A percentile compares a stretch with the other conserved stretches of the same genome.
Conservation (phyloP, 1,139 yeast genomes). For the Scheffersomyces cryptocercus region DNA sequence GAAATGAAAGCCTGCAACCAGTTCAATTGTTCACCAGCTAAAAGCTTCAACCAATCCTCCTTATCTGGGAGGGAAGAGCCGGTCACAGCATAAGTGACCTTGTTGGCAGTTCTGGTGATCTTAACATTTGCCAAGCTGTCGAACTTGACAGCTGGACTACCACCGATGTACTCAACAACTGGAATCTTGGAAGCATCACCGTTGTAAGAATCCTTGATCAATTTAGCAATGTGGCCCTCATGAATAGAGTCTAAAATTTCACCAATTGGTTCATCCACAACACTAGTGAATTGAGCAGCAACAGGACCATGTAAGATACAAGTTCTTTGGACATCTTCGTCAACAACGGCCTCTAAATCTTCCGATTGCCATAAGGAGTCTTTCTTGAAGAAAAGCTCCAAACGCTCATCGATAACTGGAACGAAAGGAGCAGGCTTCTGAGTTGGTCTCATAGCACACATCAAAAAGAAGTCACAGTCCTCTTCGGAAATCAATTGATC, state of each 20-base stretch:
- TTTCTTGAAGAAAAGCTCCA: conserved; percentile 95
- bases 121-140: conserved; percentile 19
- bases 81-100: conserved; percentile 43
- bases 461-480: conserved; percentile 91
- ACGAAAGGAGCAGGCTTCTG: conserved; percentile 99
- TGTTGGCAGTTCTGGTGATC: conserved; percentile 37
- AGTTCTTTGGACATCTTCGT: conserved; percentile 94
- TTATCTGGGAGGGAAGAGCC: conserved; percentile 50
- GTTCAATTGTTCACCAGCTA: conserved; percentile 76
- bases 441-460: conserved; percentile 75
- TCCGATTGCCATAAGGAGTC: conserved; percentile 99
- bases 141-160: conserved; percentile 47
- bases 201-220: conserved; percentile 67
- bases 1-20: conserved; percentile 94
- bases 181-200: conserved; percentile 77
- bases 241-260: conserved; percentile 87
- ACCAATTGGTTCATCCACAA: conserved; percentile 89
- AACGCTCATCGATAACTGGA: conserved; percentile 91
- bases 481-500: conserved; percentile 89
- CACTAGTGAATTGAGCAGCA: conserved; percentile 88
- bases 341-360: conserved; percentile 94
- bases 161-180: conserved; percentile 85
- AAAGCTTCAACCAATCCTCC: conserved; percentile 70
- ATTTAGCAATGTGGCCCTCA: conserved; percentile 78
- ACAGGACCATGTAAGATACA: conserved; percentile 99